Base-by-base conservation (phyloP, 2,329 filamentous ascomycete species). In the Arthrinium puccinioides region DNA sequence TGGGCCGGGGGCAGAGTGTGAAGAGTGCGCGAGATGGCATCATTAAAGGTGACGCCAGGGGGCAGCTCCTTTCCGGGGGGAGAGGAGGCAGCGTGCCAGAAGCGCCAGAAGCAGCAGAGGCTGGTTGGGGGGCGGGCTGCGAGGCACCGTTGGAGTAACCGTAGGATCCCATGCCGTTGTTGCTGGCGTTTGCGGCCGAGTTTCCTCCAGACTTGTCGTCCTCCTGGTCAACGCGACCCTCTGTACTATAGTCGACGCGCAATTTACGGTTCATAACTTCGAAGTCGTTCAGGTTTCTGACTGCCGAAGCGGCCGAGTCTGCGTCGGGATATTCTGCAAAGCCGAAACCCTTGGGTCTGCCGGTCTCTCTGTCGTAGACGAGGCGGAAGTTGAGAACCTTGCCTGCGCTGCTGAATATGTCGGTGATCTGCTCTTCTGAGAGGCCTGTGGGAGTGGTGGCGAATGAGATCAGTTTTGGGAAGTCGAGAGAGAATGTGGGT, bases 261-360 rank as follows among this genome's bases (percentile, higher is more conserved):
- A 98, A 74, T 61, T 94, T 94, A 53, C 92, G 79, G 38, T 88
- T 88, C 82, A 95, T 94, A 56, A 96, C 81, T 59, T 97, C 90
- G 64, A 87, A 82, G 60, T 95, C 88, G 66, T 97, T 95, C 36
- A 97, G 69, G 57, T 98, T 97, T 50, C 90, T 83, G 32, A 97
- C 90, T 3, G 92, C 92, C 3, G 88, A 94, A 25, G 90, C 87
- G 21, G 92, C 92, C 19, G 88, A 82, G 52, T 82, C 78, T 42
- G 86, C 81, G 56, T 97, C 92, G 38, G 87, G 84, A 56, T 94
- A 98, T 59, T 97, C 90, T 54, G 89, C 86, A 53, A 97, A 98
- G 24, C 92, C 92, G 59, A 95, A 98, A 14, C 92, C 92, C 62
- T 96, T 97, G 1, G 92, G 89, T 39, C 87, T 81, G 28, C 90